phyloP scores from a whole-genome alignment of 169 alveolate genomes.

The Plasmodium adleri region DNA sequence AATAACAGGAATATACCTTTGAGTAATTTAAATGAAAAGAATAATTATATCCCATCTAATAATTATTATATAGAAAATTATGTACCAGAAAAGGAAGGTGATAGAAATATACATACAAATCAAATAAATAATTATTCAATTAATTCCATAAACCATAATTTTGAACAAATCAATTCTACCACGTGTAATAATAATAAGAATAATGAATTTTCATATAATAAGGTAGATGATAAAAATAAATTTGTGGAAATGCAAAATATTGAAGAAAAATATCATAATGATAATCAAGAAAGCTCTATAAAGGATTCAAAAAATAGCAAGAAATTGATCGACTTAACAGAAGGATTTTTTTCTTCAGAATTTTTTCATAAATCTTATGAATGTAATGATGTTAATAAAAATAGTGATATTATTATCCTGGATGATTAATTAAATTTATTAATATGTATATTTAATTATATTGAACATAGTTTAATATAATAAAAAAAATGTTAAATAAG shows the following conservation, averaged over 20 bases:
- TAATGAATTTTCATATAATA: background rate
- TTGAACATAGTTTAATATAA: too few species aligned
- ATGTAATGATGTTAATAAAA: conserved; percentile 13
- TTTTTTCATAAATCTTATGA: conserved; percentile 55
- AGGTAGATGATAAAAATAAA: background rate
- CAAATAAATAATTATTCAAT: background rate
- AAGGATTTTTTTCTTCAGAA: conserved; percentile 63
- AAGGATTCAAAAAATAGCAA: conserved; percentile 7
- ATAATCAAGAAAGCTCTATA: conserved; percentile 11
- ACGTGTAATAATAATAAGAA: background rate
- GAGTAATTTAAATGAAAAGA: conserved; percentile 3
- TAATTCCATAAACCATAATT: background rate
- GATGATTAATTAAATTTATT: conserved; percentile 42
- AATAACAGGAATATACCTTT: background rate
- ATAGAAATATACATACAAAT: background rate
- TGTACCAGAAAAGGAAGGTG: background rate
- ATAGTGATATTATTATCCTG: conserved; percentile 52
- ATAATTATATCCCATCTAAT: background rate
- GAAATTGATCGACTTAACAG: conserved; percentile 69
- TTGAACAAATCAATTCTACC: background rate
- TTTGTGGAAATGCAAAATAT: background rate
- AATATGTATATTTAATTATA: too few species aligned
- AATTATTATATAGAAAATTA: background rate
- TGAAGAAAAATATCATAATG: background rate
- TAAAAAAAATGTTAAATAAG: too few species aligned